Percentiles rank a stretch among this genome's conserved stretches.
phyloP scores from a whole-genome alignment of 805 yeast genomes.

The Kodamaea hsintzibuensis region DNA sequence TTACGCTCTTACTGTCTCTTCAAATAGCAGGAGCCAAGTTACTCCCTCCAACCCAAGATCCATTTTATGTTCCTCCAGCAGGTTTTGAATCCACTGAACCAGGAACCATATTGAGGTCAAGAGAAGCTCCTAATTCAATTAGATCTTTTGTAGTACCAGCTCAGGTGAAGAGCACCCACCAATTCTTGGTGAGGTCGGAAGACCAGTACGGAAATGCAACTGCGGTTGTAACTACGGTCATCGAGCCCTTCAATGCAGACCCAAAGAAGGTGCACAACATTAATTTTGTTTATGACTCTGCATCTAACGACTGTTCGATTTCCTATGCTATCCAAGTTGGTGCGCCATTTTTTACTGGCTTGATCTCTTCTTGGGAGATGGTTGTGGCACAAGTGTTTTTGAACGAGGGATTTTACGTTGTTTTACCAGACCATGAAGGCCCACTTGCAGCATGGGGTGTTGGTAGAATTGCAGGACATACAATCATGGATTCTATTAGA shows the following conservation, averaged over 20 bases:
- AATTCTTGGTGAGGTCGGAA: constrained; percentile 22
- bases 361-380: constrained; percentile 17
- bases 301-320: constrained; percentile 20
- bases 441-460: constrained; percentile 31
- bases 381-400: constrained; percentile 14
- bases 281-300: constrained; percentile 23
- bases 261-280: constrained; percentile 21
- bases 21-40: not conserved
- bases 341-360: constrained; percentile 12
- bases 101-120: constrained; percentile 15
- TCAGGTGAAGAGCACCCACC: constrained; percentile 15
- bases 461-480: constrained; percentile 31
- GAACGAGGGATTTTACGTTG: constrained; percentile 33
- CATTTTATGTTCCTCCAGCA: constrained; percentile 16
- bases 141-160: constrained; percentile 12
- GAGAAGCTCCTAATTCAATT: constrained; percentile 12
- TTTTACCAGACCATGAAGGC: constrained; percentile 39
- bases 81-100: constrained; percentile 15
- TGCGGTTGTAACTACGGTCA: constrained; percentile 23
- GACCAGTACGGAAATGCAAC: constrained; percentile 20
- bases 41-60: constrained; percentile 15
- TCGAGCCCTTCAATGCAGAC: constrained; percentile 26
- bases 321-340: constrained; percentile 20
- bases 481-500: constrained; percentile 31
- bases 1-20: not conserved